These are phyloP conservation scores for Themeda triandra DNA, from an alignment of 176 grass and related monocot species.

Conservation along the genomic window DNA sequence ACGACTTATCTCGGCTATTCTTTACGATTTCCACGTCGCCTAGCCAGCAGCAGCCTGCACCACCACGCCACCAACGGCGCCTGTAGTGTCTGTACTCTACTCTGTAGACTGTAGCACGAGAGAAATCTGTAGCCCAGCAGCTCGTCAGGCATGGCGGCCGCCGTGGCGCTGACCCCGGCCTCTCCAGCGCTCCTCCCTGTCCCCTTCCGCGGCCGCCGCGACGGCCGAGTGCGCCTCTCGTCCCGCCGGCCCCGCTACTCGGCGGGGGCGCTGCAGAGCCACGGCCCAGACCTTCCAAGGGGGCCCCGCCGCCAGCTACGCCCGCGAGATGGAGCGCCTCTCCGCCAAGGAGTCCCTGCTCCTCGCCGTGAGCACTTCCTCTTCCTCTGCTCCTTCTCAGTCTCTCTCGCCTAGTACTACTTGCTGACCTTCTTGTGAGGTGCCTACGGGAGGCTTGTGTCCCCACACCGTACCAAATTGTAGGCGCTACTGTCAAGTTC, in stretches of 20 bases:
- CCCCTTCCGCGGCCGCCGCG: background rate
- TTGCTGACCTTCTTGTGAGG: too few relatives aligned
- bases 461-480: background rate
- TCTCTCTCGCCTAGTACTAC: background rate
- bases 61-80: background rate
- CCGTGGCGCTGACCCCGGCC: constrained; percentile 13
- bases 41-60: background rate
- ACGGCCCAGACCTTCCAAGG: constrained; percentile 73
- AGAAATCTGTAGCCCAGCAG: background rate
- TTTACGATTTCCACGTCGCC: constrained; percentile 1
- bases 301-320: constrained; percentile 70
- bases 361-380: constrained; percentile 57
- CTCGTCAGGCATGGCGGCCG: constrained; percentile 34
- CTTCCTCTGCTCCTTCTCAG: background rate
- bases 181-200: constrained; percentile 2
- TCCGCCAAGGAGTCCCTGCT: constrained; percentile 96
- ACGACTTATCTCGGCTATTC: background rate
- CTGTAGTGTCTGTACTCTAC: too few relatives aligned
- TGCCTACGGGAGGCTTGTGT: background rate
- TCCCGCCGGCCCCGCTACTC: constrained; percentile 26
- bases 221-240: constrained; percentile 2
- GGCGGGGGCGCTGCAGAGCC: constrained; percentile 40
- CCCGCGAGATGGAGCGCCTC: constrained; percentile 95
- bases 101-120: background rate
- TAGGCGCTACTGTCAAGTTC: background rate